Percentiles rank a stretch among this genome's conserved stretches.
Conservation (phyloP, 2,329 filamentous ascomycete species). For the Aspergillus uvarum region DNA sequence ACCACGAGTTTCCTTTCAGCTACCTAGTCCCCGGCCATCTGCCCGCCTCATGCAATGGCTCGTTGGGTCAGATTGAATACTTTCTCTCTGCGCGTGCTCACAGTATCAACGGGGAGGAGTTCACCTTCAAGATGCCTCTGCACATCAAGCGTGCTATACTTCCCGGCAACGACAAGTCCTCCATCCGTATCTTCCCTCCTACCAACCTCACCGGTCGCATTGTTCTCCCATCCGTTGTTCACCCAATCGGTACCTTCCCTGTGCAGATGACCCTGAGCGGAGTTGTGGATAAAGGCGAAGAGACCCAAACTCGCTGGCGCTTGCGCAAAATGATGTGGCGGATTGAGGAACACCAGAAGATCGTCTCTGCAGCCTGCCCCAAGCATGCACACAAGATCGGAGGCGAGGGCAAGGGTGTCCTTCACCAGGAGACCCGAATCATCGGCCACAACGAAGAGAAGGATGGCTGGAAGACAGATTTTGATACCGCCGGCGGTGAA, state of each 20-base stretch:
- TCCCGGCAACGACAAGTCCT: constrained; percentile 79
- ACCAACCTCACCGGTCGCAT: constrained; percentile 89
- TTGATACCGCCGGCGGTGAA: constrained; percentile 64
- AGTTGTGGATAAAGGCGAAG: constrained; percentile 70
- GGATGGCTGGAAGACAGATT: constrained; percentile 85
- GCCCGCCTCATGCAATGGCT: constrained; percentile 77
- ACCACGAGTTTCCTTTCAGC: constrained; percentile 84
- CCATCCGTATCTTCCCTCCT: constrained; percentile 90
- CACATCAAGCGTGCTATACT: constrained; percentile 77
- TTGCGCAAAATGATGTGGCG: constrained; percentile 90
- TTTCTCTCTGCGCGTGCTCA: constrained; percentile 68
- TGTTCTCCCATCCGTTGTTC: constrained; percentile 76
- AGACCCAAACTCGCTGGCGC: constrained; percentile 78
- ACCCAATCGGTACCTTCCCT: constrained; percentile 80
- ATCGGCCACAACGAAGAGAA: constrained; percentile 81
- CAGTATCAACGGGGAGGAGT: constrained; percentile 59
- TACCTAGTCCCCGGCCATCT: constrained; percentile 80
- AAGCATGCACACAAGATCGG: constrained; percentile 69
- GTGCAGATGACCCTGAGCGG: constrained; percentile 81
- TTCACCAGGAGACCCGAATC: constrained; percentile 72
- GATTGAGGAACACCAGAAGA: constrained; percentile 82
- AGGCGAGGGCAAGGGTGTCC: constrained; percentile 66
- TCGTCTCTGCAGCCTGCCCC: constrained; percentile 74
- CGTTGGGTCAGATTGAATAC: constrained; percentile 74
- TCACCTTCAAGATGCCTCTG: constrained; percentile 67